A percentile compares a stretch with the other conserved stretches of the same genome.
Evolutionary conservation across 768 basidiomycete genomes (phyloP).

Genomic region (Sistotremastrum suecicum): DNA sequence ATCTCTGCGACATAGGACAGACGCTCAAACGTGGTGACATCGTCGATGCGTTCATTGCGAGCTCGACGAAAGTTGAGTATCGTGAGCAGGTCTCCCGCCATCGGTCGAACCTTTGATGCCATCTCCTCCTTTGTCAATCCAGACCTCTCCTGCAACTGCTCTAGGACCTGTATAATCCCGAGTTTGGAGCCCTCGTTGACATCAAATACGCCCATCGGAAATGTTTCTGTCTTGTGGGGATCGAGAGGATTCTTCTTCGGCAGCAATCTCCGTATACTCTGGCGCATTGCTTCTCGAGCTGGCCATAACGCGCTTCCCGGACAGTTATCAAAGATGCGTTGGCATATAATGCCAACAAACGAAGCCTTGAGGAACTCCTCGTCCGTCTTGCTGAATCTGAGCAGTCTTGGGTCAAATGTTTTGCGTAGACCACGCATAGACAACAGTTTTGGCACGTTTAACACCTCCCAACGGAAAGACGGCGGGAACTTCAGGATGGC

Average conservation of each 20-base stretch:
- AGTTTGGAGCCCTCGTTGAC: slow-evolving; percentile 19
- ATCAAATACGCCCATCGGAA: slow-evolving; percentile 17
- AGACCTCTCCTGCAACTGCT: slow-evolving; percentile 12
- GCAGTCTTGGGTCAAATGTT: no score
- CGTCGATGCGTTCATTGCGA: slow-evolving; percentile 11
- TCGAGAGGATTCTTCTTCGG: slow-evolving; percentile 12
- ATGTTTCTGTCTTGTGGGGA: slow-evolving; percentile 12
- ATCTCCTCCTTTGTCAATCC: slow-evolving; percentile 9
- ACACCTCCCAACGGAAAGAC: no score
- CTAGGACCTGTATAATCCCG: slow-evolving; percentile 12
- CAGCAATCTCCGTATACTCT: slow-evolving; percentile 4
- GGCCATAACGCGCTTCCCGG: slow-evolving; percentile 7
- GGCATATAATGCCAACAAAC: no score
- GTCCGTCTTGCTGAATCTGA: no score
- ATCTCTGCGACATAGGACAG: slow-evolving; percentile 14
- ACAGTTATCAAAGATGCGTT: slow-evolving; percentile 7
- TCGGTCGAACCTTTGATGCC: slow-evolving; percentile 11
- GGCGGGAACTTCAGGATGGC: slow-evolving; percentile 8
- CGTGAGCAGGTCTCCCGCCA: slow-evolving; percentile 19
- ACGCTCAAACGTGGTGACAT: slow-evolving; percentile 12
- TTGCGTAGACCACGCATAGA: no score
- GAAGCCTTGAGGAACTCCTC: no score
- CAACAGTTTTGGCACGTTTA: no score
- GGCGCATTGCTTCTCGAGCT: slow-evolving; percentile 4
- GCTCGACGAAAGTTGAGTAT: slow-evolving; percentile 14